These are phyloP conservation scores for Tillandsia leiboldiana DNA, from an alignment of 176 grass and related monocot species.

Conservation along the genomic window DNA sequence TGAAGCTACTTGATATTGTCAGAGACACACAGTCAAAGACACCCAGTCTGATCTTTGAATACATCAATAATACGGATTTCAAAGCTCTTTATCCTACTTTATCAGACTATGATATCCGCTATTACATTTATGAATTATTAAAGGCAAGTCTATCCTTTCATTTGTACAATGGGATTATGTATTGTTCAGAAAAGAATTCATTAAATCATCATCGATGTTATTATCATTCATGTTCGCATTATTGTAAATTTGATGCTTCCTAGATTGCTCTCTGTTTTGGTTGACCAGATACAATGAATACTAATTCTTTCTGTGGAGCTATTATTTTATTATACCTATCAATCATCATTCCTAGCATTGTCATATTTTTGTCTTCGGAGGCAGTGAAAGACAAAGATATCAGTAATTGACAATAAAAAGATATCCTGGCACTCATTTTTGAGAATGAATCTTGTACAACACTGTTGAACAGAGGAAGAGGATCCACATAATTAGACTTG, in stretches of 20 bases:
- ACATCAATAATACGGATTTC: conserved; percentile 90
- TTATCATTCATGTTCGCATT: neutral
- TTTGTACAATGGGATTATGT: neutral
- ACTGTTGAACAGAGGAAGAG: too few species aligned
- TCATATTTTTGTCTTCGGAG: too few species aligned
- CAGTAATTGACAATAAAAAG: too few species aligned
- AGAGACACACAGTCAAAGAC: conserved; percentile 93
- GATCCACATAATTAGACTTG: too few species aligned
- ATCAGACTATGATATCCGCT: conserved; percentile 83
- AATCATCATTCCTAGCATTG: too few species aligned
- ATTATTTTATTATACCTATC: neutral
- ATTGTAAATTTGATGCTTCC: neutral
- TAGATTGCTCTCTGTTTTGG: neutral
- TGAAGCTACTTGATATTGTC: conserved; percentile 92
- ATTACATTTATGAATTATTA: conserved; percentile 87
- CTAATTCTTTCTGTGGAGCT: neutral
- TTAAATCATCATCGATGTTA: neutral
- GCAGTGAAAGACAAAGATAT: too few species aligned
- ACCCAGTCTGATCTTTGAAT: conserved; percentile 87
- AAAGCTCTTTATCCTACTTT: conserved; percentile 88
- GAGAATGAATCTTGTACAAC: too few species aligned
- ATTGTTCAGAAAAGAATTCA: neutral
- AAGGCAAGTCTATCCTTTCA: conserved; percentile 46
- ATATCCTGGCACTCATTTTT: too few species aligned
- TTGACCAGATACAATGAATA: neutral